Base-by-base conservation (phyloP, 2,329 filamentous ascomycete genomes). In the Sclerotinia sclerotiorum region DNA sequence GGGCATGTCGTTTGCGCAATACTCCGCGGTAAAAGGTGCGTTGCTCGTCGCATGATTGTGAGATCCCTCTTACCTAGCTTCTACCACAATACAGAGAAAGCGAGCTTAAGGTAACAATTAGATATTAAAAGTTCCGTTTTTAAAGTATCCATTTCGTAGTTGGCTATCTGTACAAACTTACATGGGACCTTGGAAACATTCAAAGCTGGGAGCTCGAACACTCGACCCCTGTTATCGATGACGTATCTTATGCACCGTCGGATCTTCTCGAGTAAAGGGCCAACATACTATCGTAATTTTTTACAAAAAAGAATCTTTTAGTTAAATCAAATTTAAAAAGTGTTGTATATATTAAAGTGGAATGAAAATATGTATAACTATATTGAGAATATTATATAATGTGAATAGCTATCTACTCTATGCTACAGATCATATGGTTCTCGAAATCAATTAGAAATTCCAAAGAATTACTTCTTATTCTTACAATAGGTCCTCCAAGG, bases 1-100 rank as follows among this genome's bases (percentile, higher is more conserved):
- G 35, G 32, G 29, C 39, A 49, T 15, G 29, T 55, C 19, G 48
- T 55, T 48, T 61, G 60, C n/a, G 57, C 48, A 19, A 39, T 55
- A 32, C 39, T 55, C 57, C 65, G 57, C 27, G 65, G 65, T 49
- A 68, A 42, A 29, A 68, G 39, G 24, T 68, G 57, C 24, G 65
- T 63, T 39, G 57, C 65, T 44, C 57, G 57, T 39, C 57, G 57
- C 65, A 68, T 68, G 3, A 62, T 62, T 24, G 44, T 49, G n/a
- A 42, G 29, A 21, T 17, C 8, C 32, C 8, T 51, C n/a, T 21
- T 13, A 8, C 15, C 48, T 27, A 13, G 5, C 8, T 49, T 39
- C 60, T 51, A 51, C 42, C 29, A 39, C 60, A n/a, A 51, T 51
- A 21, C 4, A 13, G 15, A 63, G 46, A 24, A 51, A 21, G 60